Conservation (phyloP, 2,329 filamentous ascomycete genomes). For the Arachnopeziza araneosa region DNA sequence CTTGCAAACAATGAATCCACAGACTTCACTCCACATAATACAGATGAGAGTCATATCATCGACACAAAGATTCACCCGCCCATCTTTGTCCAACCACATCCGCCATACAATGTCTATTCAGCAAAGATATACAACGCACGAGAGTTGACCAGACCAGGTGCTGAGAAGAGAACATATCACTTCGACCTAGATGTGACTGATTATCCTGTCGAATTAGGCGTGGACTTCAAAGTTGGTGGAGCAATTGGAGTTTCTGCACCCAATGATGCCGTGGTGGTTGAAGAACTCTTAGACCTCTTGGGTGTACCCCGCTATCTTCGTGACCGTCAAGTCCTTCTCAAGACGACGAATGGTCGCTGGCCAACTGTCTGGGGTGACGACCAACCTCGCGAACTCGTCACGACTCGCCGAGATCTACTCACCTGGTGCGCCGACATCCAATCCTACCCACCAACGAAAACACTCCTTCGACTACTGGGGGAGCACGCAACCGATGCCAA, state of each 20-base stretch:
- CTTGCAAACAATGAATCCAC: slow-evolving; percentile 24
- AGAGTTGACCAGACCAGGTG: slow-evolving; percentile 80
- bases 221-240: slow-evolving; percentile 94
- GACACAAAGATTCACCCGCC: slow-evolving; percentile 69
- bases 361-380: slow-evolving; percentile 98
- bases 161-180: slow-evolving; percentile 95
- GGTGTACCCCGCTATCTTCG: slow-evolving; percentile 76
- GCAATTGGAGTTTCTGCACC: slow-evolving; percentile 91
- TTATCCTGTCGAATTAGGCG: slow-evolving; percentile 76
- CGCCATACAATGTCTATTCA: slow-evolving; percentile 85
- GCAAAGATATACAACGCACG: slow-evolving; percentile 81
- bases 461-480: slow-evolving; percentile 75
- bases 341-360: slow-evolving; percentile 80
- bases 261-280: slow-evolving; percentile 71
- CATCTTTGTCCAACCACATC: slow-evolving; percentile 87
- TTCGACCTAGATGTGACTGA: slow-evolving; percentile 96
- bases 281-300: slow-evolving; percentile 78
- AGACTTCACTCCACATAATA: slow-evolving; percentile 29
- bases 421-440: slow-evolving; percentile 96
- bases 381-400: slow-evolving; percentile 74
- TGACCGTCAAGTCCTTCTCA: slow-evolving; percentile 74
- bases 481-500: slow-evolving; percentile 75
- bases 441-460: slow-evolving; percentile 86
- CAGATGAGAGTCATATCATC: slow-evolving; percentile 30
- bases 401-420: slow-evolving; percentile 84